Conservation (phyloP, 1,284 basidiomycete genomes). For the Sporisorium scitamineum region DNA sequence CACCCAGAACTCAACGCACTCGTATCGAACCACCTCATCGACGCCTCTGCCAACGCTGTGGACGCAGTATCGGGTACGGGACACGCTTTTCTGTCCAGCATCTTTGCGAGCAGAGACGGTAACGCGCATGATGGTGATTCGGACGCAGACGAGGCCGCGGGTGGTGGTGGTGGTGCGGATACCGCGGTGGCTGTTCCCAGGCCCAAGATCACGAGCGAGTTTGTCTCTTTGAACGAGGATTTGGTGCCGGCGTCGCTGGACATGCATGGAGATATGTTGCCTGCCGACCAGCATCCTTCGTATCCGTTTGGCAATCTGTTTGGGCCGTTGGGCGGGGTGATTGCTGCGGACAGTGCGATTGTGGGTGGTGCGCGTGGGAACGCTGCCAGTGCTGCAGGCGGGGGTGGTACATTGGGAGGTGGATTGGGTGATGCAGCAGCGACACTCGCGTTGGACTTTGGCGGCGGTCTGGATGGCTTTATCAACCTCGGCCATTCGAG, state of each 20-base stretch:
- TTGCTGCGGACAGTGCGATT: conserved; percentile 45
- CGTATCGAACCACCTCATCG: conserved; percentile 42
- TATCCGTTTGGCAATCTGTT: conserved; percentile 61
- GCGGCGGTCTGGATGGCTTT: conserved; percentile 35
- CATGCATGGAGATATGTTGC: conserved; percentile 59
- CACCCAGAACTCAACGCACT: conserved; percentile 47
- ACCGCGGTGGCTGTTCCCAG: conserved; percentile 23
- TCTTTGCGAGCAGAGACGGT: conserved; percentile 38
- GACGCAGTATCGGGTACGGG: conserved; percentile 25
- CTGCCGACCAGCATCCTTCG: conserved; percentile 60
- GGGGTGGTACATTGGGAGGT: not conserved
- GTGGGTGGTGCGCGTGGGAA: conserved; percentile 23
- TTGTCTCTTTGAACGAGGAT: conserved; percentile 52
- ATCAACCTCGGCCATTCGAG: conserved; percentile 33
- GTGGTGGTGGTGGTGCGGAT: conserved; percentile 3
- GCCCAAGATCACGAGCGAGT: conserved; percentile 43
- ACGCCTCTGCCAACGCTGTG: conserved; percentile 30
- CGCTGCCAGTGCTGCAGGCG: not conserved
- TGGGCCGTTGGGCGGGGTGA: conserved; percentile 34
- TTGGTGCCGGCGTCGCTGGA: conserved; percentile 57
- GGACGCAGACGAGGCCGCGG: conserved; percentile 27
- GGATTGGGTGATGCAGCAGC: conserved; percentile 32
- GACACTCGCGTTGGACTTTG: conserved; percentile 32
- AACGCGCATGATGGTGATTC: conserved; percentile 27
- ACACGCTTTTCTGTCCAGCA: conserved; percentile 24